These are phyloP conservation scores for Letharia lupina DNA, from an alignment of 495 filamentous ascomycete genomes.

Conservation along the genomic window DNA sequence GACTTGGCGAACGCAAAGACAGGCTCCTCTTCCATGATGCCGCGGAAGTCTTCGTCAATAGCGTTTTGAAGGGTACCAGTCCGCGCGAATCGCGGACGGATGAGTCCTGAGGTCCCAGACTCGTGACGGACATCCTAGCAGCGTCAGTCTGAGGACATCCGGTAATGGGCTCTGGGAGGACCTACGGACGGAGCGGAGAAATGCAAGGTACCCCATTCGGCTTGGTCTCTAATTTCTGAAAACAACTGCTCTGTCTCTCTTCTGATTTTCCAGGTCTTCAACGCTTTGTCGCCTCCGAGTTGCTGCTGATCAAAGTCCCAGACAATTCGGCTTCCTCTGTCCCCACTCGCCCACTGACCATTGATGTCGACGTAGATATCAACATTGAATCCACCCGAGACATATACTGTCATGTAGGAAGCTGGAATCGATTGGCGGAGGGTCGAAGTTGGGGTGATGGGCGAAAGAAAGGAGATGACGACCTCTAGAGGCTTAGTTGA, in stretches of 20 bases:
- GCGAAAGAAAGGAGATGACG: constrained; percentile 79
- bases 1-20: constrained; percentile 87
- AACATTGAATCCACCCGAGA: constrained; percentile 62
- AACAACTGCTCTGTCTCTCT: constrained; percentile 58
- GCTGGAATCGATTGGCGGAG: constrained; percentile 86
- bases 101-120: constrained; percentile 56
- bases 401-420: constrained; percentile 70
- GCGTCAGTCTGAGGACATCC: constrained; percentile 20
- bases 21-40: constrained; percentile 76
- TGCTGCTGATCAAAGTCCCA: constrained; percentile 53
- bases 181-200: constrained; percentile 61
- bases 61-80: constrained; percentile 58
- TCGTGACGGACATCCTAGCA: constrained; percentile 52
- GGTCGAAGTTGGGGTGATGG: constrained; percentile 87
- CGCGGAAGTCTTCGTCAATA: constrained; percentile 56
- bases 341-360: constrained; percentile 80
- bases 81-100: constrained; percentile 66
- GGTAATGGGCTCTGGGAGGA: background rate
- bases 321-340: constrained; percentile 55
- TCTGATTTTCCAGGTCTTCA: constrained; percentile 59
- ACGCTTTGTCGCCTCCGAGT: constrained; percentile 28
- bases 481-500: constrained; percentile 44
- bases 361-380: constrained; percentile 82
- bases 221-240: constrained; percentile 64
- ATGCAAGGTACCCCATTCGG: constrained; percentile 85